Base-by-base conservation (phyloP, 192 early-diverging fungal genomes). In the Linnemannia schmuckeri region DNA sequence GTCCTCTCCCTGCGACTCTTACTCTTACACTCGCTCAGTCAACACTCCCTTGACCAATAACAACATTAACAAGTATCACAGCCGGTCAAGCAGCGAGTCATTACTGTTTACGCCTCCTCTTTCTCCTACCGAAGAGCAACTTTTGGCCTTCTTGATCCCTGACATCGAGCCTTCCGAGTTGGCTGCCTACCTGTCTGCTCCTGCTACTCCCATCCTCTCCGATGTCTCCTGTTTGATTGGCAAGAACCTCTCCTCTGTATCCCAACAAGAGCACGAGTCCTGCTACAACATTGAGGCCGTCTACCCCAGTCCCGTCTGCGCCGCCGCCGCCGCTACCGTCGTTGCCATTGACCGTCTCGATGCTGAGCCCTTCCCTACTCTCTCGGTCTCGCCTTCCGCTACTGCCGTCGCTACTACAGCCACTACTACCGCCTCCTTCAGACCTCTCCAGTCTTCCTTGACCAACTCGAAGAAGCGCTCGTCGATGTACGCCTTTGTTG, bases 111-210 rank as follows among this genome's bases (percentile, higher is more conserved):
- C 84, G 22, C 84, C 84, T 33, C 84, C 84, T 27, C 79, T 86
- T 27, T 86, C 84, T 0, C 84, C 84, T 1, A 86, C 84, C 17
- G 84, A 86, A 71, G 84, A 86, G 47, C 84, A 86, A 37, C 75
- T 86, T 7, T 61, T 86, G 7, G 84, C 84, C 75, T 86, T 86
- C 46, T 55, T 86, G 55, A 86, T 86, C 71, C 84, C 84, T 24
- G 84, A 86, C 54, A 86, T 86, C 79, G 84, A 86, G 44, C 84
- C 84, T 33, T 80, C 84, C 22, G 84, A 86, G 63, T 70, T 86
- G 13, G 84, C 84, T 42, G 84, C 79, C 55, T 86, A 86, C 24
- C 79, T 86, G 41, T 86, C 84, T 5, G 84, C 84, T 6, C 84
- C 84, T 8, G 27, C 79, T 8, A 86, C 84, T 27, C 84, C 84